Conservation (phyloP, 176 grass and related monocot genomes). For the Triticum aestivum region DNA sequence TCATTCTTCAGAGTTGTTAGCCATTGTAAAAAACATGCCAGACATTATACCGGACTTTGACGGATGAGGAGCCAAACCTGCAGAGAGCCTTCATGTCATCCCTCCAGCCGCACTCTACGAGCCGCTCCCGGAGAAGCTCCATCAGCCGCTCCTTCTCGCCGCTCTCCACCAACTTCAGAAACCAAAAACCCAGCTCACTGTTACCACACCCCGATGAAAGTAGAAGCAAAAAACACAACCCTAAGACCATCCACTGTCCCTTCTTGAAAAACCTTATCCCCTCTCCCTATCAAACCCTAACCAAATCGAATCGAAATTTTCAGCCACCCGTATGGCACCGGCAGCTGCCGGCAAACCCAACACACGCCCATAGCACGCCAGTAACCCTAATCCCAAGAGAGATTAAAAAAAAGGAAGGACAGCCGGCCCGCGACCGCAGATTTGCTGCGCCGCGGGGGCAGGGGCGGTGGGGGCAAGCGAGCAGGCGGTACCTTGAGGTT, state of each 20-base stretch:
- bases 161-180: conserved; percentile 94
- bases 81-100: conserved; percentile 98
- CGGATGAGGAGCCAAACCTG: conserved; percentile 57
- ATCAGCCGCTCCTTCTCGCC: conserved; percentile 97
- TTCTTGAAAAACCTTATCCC: no score
- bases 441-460: background rate
- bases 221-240: background rate
- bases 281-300: conserved; percentile 32
- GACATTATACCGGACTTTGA: background rate
- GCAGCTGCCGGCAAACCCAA: background rate
- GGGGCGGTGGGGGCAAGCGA: background rate
- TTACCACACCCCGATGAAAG: conserved; percentile 11
- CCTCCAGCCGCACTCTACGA: conserved; percentile 94
- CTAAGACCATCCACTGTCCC: background rate
- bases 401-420: background rate
- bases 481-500: conserved; percentile 74
- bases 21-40: background rate
- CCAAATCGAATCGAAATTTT: conserved; percentile 12
- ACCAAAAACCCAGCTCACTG: conserved; percentile 36
- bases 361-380: background rate
- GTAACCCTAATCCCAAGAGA: background rate
- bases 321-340: background rate
- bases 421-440: background rate
- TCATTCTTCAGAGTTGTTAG: background rate
- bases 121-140: conserved; percentile 93